Evolutionary conservation across 2,329 filamentous ascomycete genomes (phyloP).

Genomic region (Magnaporthiopsis rhizophila): DNA sequence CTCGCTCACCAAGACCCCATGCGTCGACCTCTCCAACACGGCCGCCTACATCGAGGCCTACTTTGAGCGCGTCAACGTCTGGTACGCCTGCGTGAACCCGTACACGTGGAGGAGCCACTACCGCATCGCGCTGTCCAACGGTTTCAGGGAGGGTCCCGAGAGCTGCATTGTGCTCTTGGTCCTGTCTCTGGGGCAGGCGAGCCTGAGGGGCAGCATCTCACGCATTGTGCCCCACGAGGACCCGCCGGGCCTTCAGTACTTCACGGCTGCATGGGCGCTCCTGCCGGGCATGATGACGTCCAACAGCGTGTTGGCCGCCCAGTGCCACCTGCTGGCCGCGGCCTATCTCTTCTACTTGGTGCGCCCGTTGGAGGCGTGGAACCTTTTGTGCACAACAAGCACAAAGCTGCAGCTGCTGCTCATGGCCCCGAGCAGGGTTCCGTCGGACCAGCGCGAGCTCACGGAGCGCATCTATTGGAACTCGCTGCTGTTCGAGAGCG

Average conservation of each 20-base stretch:
- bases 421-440: slow-evolving; percentile 64
- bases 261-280: slow-evolving; percentile 71
- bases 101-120: slow-evolving; percentile 74
- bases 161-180: slow-evolving; percentile 78
- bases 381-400: slow-evolving; percentile 67
- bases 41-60: slow-evolving; percentile 70
- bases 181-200: slow-evolving; percentile 68
- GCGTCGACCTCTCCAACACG: slow-evolving; percentile 66
- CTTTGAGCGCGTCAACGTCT: slow-evolving; percentile 73
- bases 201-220: slow-evolving; percentile 68
- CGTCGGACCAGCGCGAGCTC: slow-evolving; percentile 61
- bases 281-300: slow-evolving; percentile 72
- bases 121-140: slow-evolving; percentile 63
- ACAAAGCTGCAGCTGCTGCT: slow-evolving; percentile 74
- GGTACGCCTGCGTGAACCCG: slow-evolving; percentile 80
- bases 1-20: slow-evolving; percentile 54
- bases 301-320: slow-evolving; percentile 69
- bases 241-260: slow-evolving; percentile 69
- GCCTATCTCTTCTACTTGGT: slow-evolving; percentile 80
- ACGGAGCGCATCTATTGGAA: slow-evolving; percentile 82
- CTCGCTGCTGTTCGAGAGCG: slow-evolving; percentile 69
- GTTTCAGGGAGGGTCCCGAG: slow-evolving; percentile 70
- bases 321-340: slow-evolving; percentile 72
- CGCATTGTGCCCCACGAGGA: slow-evolving; percentile 60
- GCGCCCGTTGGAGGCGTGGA: slow-evolving; percentile 77